Percentiles rank a stretch among this genome's conserved stretches.
These are phyloP conservation scores for Sergeia podlipaevii DNA, from an alignment of 208 protist genomes.

Conservation along the genomic window DNA sequence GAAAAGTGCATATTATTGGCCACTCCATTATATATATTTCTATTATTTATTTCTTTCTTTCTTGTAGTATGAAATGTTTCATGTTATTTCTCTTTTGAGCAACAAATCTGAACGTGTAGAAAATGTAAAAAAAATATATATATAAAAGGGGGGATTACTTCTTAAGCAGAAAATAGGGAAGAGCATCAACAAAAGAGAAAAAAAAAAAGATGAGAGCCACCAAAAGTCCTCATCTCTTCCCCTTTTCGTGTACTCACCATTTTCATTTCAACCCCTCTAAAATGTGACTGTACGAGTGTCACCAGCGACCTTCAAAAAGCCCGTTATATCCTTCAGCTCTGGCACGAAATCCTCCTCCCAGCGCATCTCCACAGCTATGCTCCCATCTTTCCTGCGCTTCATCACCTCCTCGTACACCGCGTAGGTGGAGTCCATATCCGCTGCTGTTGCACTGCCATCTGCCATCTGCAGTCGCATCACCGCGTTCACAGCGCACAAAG, in stretches of 20 bases:
- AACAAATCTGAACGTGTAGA: too few relatives aligned
- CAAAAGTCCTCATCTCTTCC: too few relatives aligned
- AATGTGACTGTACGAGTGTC: conserved; percentile 19
- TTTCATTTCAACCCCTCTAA: too few relatives aligned
- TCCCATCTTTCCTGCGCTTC: conserved; percentile 2
- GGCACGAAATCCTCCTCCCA: conserved; percentile 46
- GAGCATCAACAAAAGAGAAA: too few relatives aligned
- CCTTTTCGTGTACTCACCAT: too few relatives aligned
- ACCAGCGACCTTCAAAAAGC: conserved; percentile 27
- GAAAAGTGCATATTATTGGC: not conserved
- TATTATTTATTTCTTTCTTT: conserved; percentile 7
- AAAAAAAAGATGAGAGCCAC: too few relatives aligned
- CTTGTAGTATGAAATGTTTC: not conserved
- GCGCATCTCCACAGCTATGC: conserved; percentile 13
- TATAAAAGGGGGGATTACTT: too few relatives aligned
- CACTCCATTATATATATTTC: not conserved
- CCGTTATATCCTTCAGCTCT: conserved; percentile 47
- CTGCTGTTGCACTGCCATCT: conserved; percentile 9
- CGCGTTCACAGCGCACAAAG: conserved; percentile 47
- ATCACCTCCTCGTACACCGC: conserved; percentile 31
- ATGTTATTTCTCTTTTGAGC: not conserved
- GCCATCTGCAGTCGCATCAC: conserved; percentile 44
- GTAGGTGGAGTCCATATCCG: conserved; percentile 33
- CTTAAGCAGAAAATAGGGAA: too few relatives aligned
- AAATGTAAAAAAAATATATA: too few relatives aligned